Evolutionary conservation across 2,329 filamentous ascomycete species (phyloP), one percentile per base, ranked within the genome.

Genomic region (Zalaria obscura): DNA sequence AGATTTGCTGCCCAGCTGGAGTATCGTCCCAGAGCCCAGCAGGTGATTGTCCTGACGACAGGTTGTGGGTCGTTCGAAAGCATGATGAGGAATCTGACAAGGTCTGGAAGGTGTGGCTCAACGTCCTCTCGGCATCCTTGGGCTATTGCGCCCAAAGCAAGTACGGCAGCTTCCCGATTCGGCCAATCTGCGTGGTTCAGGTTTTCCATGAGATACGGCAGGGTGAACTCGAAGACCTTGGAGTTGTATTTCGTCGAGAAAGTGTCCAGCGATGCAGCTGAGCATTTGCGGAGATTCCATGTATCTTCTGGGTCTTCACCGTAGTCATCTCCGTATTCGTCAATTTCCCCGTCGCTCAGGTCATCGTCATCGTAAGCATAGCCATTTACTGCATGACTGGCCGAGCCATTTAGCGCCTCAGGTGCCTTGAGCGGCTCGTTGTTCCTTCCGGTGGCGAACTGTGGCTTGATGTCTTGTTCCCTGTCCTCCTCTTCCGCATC

Each of bases 201-300:
- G 54, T 95, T 94, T 49, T 83, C 80, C 54, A 83, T 89, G 42
- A 98, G 69, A 60, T 95, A 98, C 0, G 91, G 89, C 48, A 98
- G 70, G 45, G 94, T 94, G 47, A 84, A 80, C 50, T 87, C 78
- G 60, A 98, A 98, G 28, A 98, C 87, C 1, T 81, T 76, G 41
- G 80, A 77, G 52, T 85, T 80, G 61, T 94, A 98, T 48, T 94
- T 84, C 40, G 81, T 83, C 11, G 91, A 87, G 52, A 98, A 88
- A 8, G 94, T 85, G 57, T 98, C 91, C 34, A 98, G 70, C 5
- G 91, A 88, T 8, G 91, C 91, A 5, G 91, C 91, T 32, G 91
- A 96, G 66, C 91, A 96, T 65, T 98, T 98, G 48, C 91, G 78
- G 40, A 98, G 69, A 41, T 89, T 96, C 91, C 91, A 98, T 52